Conservation (phyloP, 768 basidiomycete species). For the Amanita pseudoporphyria region DNA sequence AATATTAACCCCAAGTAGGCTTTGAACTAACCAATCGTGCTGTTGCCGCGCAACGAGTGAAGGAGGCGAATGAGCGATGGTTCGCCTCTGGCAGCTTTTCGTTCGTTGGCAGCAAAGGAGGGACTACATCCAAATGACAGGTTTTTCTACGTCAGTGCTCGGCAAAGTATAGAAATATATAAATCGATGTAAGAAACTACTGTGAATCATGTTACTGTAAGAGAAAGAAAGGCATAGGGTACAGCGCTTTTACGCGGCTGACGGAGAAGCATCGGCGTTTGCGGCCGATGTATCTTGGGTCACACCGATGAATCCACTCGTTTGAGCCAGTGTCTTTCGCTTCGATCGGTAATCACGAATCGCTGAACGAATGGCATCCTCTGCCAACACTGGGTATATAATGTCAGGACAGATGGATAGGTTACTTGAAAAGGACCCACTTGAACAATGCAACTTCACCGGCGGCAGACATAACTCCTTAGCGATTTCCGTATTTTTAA, state of each 20-base stretch:
- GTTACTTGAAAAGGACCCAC: conserved; percentile 35
- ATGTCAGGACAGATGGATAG: conserved; percentile 2
- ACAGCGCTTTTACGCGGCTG: conserved; percentile 6
- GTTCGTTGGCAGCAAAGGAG: conserved; percentile 51
- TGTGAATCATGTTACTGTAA: neutral
- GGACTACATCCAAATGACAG: conserved; percentile 11
- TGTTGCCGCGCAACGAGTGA: conserved; percentile 77
- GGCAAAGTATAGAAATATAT: conserved; percentile 11
- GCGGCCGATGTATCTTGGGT: conserved; percentile 46
- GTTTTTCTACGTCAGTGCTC: conserved; percentile 2
- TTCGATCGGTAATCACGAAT: conserved; percentile 94
- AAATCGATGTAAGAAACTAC: conserved; percentile 6
- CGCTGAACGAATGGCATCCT: conserved; percentile 97
- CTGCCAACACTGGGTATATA: conserved; percentile 70
- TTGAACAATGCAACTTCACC: conserved; percentile 93
- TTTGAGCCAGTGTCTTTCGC: conserved; percentile 40
- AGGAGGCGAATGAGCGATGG: conserved; percentile 96
- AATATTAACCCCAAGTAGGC: conserved; percentile 31
- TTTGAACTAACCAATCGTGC: conserved; percentile 93
- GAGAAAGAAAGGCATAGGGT: neutral
- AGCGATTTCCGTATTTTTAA: conserved; percentile 99
- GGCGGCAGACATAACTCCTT: conserved; percentile 94
- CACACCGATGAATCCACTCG: conserved; percentile 63
- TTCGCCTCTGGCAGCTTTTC: conserved; percentile 84
- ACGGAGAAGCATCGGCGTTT: conserved; percentile 11